phyloP scores from a whole-genome alignment of 805 yeast species.

The Starmerella ratchasimensis region DNA sequence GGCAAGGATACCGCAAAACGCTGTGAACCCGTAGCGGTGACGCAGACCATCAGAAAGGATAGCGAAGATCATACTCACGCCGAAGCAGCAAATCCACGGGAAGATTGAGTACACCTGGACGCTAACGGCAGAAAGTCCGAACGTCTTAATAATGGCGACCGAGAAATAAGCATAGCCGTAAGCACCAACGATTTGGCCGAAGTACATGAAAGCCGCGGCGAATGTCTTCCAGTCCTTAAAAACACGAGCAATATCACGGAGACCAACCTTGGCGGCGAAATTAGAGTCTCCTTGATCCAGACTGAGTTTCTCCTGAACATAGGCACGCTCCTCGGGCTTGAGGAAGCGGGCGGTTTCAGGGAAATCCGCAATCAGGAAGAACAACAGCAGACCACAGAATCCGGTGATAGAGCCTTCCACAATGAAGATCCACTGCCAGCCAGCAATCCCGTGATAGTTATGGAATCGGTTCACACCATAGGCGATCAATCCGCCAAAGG shows the following conservation, averaged over 20 bases:
- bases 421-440: constrained; percentile 45
- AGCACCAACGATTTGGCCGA: constrained; percentile 55
- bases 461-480: constrained; percentile 46
- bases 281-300: constrained; percentile 39
- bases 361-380: constrained; percentile 50
- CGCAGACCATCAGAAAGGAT: constrained; percentile 42
- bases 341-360: constrained; percentile 54
- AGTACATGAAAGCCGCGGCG: constrained; percentile 47
- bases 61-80: constrained; percentile 49
- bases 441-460: constrained; percentile 28
- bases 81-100: constrained; percentile 73
- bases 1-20: constrained; percentile 21
- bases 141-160: constrained; percentile 45
- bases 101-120: constrained; percentile 76
- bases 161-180: constrained; percentile 67
- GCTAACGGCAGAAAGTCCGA: constrained; percentile 54
- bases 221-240: constrained; percentile 50
- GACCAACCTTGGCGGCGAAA: constrained; percentile 35
- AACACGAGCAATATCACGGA: constrained; percentile 34
- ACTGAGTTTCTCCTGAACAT: constrained; percentile 45
- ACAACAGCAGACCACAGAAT: constrained; percentile 26
- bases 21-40: constrained; percentile 26
- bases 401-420: constrained; percentile 36
- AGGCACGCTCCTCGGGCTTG: constrained; percentile 38
- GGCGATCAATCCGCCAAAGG: constrained; percentile 64